Conservation (phyloP, 345 rosid genomes). For the Ceriops zippeliana region DNA sequence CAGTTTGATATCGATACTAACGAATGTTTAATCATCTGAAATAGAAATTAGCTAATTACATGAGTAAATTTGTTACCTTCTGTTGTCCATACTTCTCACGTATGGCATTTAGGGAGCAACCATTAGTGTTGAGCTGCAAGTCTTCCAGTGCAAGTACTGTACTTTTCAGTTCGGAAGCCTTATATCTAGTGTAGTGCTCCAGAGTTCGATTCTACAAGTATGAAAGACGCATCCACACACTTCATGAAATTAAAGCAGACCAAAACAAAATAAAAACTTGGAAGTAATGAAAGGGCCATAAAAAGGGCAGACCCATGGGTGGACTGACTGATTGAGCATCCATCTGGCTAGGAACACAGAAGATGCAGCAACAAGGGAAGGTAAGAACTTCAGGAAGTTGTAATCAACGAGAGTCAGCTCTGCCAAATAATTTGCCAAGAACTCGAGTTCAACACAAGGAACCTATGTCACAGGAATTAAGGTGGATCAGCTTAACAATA, state of each 20-base stretch:
- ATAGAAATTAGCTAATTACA: neutral
- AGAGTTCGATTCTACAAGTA: conserved; percentile 69
- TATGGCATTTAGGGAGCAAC: conserved; percentile 58
- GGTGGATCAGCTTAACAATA: neutral
- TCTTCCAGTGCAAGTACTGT: conserved; percentile 74
- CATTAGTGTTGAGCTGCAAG: conserved; percentile 60
- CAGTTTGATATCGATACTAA: neutral
- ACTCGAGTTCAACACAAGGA: conserved; percentile 62
- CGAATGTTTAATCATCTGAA: neutral
- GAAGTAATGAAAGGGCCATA: neutral
- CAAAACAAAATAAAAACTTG: neutral
- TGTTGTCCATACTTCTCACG: conserved; percentile 72
- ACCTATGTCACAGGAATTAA: conserved; percentile 33
- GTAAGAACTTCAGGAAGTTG: conserved; percentile 64
- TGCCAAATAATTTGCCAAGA: conserved; percentile 77
- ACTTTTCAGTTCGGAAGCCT: conserved; percentile 51
- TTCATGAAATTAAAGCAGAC: neutral
- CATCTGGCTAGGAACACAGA: conserved; percentile 87
- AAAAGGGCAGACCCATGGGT: conserved; percentile 83
- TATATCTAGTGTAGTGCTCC: conserved; percentile 77
- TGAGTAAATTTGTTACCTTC: conserved; percentile 42
- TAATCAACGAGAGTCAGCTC: conserved; percentile 81
- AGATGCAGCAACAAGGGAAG: conserved; percentile 83
- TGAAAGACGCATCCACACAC: conserved; percentile 9
- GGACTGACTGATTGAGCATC: conserved; percentile 70